Evolutionary conservation across 2,329 filamentous ascomycete genomes (phyloP), one percentile per base, ranked within the genome.

Genomic region (Arthrobotrys megalospora): DNA sequence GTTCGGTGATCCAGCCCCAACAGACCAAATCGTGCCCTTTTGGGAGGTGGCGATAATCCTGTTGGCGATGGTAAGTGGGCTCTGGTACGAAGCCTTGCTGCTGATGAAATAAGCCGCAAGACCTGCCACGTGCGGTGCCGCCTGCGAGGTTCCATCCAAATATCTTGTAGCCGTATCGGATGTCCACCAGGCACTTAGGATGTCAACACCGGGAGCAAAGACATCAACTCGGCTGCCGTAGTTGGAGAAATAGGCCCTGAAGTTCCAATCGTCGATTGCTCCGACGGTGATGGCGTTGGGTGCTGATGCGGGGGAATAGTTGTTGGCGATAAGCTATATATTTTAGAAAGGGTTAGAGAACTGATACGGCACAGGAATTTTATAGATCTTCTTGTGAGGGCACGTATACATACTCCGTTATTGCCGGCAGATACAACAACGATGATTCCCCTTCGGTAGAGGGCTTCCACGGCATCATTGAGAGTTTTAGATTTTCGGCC

Each of bases 61-160:
- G 24, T 64, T 64, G 8, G 12, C n/a, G 24, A 63, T 63, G 5
- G 58, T 63, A 19, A 63, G 58, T 24, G 58, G 58, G 36, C 28
- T 47, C 38, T 47, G 58, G 19, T 47, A 28, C 0, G 58, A 5
- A 32, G 64, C 32, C 24, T 47, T 52, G 43, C 70, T 66, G 36
- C 70, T 75, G 85, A 92, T 90, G 36, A 93, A 85, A 84, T 92
- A 92, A 32, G 90, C 90, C 8, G 89, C 89, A 1, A 93, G 86
- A 58, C 91, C 91, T 63, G 89, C 88, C 67, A 92, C 87, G 82
- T 92, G 91, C 0, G 91, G 91, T n/a, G 88, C 87, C 32, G 91
- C 90, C 89, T 91, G 91, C 41, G 87, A 89, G 5, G 90, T 91
- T 38, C 90, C 90, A 12, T 85, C 87, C 81, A 89, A 85, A 32